Conservation (phyloP, 2,329 filamentous ascomycete genomes). For the Pseudogymnoascus sp. region DNA sequence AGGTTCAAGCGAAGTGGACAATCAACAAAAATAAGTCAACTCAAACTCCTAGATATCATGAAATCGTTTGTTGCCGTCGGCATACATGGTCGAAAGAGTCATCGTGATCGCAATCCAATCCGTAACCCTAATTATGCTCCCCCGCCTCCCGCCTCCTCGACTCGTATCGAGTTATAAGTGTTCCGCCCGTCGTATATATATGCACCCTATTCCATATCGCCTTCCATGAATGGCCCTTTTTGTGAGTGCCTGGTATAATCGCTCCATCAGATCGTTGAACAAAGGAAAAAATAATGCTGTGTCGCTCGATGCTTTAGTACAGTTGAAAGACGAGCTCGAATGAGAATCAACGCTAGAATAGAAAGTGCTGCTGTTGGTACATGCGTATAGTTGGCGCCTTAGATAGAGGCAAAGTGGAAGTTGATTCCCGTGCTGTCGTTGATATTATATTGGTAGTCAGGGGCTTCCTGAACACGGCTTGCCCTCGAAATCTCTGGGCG, state of each 20-base stretch:
- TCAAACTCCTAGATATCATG: constrained; percentile 3
- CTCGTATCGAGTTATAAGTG: neutral
- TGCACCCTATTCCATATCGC: neutral
- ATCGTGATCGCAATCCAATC: constrained; percentile 5
- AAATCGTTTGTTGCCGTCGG: neutral
- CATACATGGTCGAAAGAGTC: neutral
- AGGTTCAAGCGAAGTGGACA: neutral
- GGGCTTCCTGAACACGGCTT: neutral
- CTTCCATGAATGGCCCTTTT: constrained; percentile 8
- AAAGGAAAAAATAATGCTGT: constrained; percentile 9
- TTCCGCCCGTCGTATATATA: constrained; percentile 6
- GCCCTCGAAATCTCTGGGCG: constrained; percentile 4
- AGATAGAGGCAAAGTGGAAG: neutral
- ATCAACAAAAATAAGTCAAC: neutral
- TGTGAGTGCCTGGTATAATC: constrained; percentile 9
- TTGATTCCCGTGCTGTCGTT: neutral
- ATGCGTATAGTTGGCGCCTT: neutral
- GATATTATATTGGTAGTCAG: neutral
- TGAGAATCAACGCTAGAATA: constrained; percentile 2
- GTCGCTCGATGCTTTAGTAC: constrained; percentile 8
- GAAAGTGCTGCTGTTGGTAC: constrained; percentile 3
- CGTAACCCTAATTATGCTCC: constrained; percentile 5
- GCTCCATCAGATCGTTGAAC: constrained; percentile 7
- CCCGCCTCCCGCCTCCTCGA: neutral
- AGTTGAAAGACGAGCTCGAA: constrained; percentile 3